Percentiles rank a stretch among this genome's conserved stretches.
Evolutionary conservation across 2,329 filamentous ascomycete genomes (phyloP).

Genomic region (Sphaceloma murrayae): DNA sequence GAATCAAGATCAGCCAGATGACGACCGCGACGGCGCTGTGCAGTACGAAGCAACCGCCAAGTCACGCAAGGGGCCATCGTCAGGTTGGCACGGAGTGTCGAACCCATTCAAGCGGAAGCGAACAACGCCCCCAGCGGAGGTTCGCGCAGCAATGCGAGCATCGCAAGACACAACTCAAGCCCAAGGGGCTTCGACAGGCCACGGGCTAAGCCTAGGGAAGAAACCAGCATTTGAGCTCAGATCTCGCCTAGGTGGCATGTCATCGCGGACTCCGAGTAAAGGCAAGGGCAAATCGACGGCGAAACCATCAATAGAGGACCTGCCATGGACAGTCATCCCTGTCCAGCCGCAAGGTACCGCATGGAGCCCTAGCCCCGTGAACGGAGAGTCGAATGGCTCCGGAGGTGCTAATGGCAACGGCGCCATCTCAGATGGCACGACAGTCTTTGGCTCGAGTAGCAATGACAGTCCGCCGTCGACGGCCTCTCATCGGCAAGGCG

Average conservation of each 20-base stretch:
- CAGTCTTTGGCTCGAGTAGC: not conserved
- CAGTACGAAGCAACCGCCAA: slow-evolving; percentile 24
- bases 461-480: not conserved
- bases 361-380: slow-evolving; percentile 38
- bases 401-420: too few species aligned
- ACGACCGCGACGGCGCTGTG: slow-evolving; percentile 20
- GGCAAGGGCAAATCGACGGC: slow-evolving; percentile 29
- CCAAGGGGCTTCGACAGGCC: not conserved
- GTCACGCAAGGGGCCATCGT: slow-evolving; percentile 17
- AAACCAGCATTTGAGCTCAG: slow-evolving; percentile 3
- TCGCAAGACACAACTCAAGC: slow-evolving; percentile 19
- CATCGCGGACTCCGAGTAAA: slow-evolving; percentile 1
- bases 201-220: not conserved
- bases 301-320: slow-evolving; percentile 30
- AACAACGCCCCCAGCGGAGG: slow-evolving; percentile 49
- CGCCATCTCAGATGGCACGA: not conserved
- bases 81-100: slow-evolving; percentile 42
- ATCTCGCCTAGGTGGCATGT: not conserved
- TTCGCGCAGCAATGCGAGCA: slow-evolving; percentile 40
- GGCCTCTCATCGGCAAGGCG: not conserved
- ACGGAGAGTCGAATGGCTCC: too few species aligned
- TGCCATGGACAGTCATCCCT: slow-evolving; percentile 53
- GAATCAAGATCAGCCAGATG: slow-evolving; percentile 24
- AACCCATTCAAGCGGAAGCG: slow-evolving; percentile 51
- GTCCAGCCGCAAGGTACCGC: slow-evolving; percentile 44